Evolutionary conservation across 1,139 yeast genomes (phyloP), one percentile per base, ranked within the genome.

Genomic region (Yamadazyma jaroonii): DNA sequence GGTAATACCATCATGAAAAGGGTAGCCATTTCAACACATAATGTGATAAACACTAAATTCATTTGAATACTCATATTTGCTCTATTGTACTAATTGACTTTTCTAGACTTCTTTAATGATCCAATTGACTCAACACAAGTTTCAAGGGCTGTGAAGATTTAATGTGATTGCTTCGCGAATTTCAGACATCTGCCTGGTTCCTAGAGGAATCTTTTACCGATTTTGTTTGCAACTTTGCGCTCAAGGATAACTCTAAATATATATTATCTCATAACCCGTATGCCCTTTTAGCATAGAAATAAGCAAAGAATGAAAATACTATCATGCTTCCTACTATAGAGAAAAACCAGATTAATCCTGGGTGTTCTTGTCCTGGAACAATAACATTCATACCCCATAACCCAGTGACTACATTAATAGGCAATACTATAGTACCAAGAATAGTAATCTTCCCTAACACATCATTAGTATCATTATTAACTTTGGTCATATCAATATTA

Each of bases 311-410:
- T 43, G 74, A 67, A 50, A 71, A 71, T 25, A 55, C 32, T 7
- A 56, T 42, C 66, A 69, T 67, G 11, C 58, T 52, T 13, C 56
- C 52, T 20, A 67, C 50, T 27, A 69, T 69, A 1, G 54, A 45
- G 56, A 79, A 84, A 61, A 92, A 92, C 98, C 98, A 92, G 4
- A 67, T 59, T 48, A 90, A 65, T 1, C 87, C 83, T 10, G 77
- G 81, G 34, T 70, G 67, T 22, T 76, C 83, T 56, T 90, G 97
- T 0, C 98, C 98, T 0, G 98, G 98, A 26, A 92, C 97, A 9
- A 86, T 50, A 47, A 95, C 95, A 64, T 92, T 92, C 98, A 92
- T 92, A 43, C 98, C 98, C 97, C 97, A 92, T 37, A 92, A 67
- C 22, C 98, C 98, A 1, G 98, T 92, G 17, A 92, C 83, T 40